Conservation (phyloP, 225 moss, liverwort and hornwort species). For the Pleurozium schreberi region DNA sequence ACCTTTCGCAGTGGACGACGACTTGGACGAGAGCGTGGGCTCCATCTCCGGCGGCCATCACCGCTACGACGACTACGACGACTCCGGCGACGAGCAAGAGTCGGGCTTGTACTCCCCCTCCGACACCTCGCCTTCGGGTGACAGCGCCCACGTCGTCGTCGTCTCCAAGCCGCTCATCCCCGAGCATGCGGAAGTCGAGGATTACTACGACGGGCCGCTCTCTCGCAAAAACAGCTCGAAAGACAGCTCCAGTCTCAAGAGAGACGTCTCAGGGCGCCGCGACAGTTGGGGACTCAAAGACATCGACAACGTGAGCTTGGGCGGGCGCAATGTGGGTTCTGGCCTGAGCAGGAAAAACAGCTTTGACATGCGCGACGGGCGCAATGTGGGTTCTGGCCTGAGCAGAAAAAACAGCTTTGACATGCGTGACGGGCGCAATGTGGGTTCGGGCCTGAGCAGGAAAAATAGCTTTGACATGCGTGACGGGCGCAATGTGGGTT, state of each 20-base stretch:
- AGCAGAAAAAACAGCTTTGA: conserved; percentile 18
- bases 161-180: neutral
- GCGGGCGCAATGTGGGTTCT: neutral
- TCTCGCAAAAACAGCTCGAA: conserved; percentile 31
- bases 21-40: conserved; percentile 89
- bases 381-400: neutral
- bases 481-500: neutral
- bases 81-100: conserved; percentile 59
- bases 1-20: conserved; percentile 39
- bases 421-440: neutral
- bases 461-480: conserved; percentile 13
- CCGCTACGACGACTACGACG: conserved; percentile 53
- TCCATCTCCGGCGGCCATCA: conserved; percentile 62
- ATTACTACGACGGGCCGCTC: conserved; percentile 41
- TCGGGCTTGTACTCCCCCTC: conserved; percentile 45
- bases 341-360: neutral
- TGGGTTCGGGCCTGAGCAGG: neutral
- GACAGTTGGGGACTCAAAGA: conserved; percentile 24
- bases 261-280: conserved; percentile 23
- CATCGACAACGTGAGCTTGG: neutral
- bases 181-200: conserved; percentile 25
- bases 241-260: neutral
- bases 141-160: neutral
- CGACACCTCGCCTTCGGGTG: conserved; percentile 29
- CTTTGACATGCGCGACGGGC: neutral